A percentile compares a stretch with the other conserved stretches of the same genome.
Conservation (phyloP, 192 early-diverging fungal species). For the Linnemannia hyalina region DNA sequence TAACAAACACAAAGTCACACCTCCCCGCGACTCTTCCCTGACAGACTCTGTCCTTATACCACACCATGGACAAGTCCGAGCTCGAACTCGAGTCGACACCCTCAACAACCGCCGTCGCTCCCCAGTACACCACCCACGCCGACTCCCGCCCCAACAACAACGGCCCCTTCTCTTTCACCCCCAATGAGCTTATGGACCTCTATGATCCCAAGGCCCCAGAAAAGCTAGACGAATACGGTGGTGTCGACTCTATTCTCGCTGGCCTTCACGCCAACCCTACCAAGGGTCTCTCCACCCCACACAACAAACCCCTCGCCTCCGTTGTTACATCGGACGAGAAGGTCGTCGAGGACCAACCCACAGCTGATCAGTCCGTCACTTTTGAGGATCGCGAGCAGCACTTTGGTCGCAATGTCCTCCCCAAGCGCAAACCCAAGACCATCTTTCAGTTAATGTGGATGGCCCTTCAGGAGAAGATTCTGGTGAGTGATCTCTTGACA, state of each 20-base stretch:
- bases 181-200: slow-evolving; percentile 60
- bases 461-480: slow-evolving; percentile 82
- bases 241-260: slow-evolving; percentile 58
- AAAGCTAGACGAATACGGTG: slow-evolving; percentile 57
- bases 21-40: not conserved
- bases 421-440: slow-evolving; percentile 72
- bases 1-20: not conserved
- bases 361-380: not conserved
- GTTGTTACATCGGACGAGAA: slow-evolving; percentile 51
- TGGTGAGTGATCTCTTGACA: slow-evolving; percentile 54
- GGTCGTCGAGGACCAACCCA: not conserved
- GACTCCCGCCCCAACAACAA: slow-evolving; percentile 52
- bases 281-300: slow-evolving; percentile 57
- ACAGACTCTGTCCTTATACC: not conserved
- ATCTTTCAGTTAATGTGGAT: slow-evolving; percentile 84
- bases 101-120: not conserved
- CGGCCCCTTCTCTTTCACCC: slow-evolving; percentile 65
- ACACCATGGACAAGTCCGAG: slow-evolving; percentile 34
- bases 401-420: slow-evolving; percentile 79
- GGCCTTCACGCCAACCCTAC: slow-evolving; percentile 62
- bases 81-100: slow-evolving; percentile 13
- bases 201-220: slow-evolving; percentile 68
- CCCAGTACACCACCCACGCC: slow-evolving; percentile 18
- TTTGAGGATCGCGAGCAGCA: slow-evolving; percentile 65
- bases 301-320: slow-evolving; percentile 27